phyloP scores from a whole-genome alignment of 2,329 filamentous ascomycete species.

The Fusarium sp. region DNA sequence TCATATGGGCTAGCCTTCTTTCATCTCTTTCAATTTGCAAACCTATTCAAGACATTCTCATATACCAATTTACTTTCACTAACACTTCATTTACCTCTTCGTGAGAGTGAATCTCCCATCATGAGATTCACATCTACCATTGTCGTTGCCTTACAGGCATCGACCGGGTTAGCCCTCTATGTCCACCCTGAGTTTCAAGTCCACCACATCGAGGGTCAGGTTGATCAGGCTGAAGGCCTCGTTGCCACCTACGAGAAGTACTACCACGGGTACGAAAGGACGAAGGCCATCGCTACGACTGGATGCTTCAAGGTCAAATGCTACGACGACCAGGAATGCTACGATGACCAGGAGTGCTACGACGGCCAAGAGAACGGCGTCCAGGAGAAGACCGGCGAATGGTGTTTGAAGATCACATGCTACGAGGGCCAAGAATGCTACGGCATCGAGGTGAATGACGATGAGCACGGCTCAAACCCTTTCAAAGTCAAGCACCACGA shows the following conservation, averaged over 20 bases:
- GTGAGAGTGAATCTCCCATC: conserved; percentile 2
- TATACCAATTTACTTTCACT: background rate
- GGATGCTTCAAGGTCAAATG: background rate
- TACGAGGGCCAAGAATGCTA: background rate
- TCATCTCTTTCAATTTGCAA: background rate
- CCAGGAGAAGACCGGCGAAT: too few relatives aligned
- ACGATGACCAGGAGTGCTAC: too few relatives aligned
- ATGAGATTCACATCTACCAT: conserved; percentile 20
- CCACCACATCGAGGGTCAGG: background rate
- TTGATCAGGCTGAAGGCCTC: background rate
- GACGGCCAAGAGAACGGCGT: too few relatives aligned
- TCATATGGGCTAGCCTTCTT: background rate
- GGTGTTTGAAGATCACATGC: background rate
- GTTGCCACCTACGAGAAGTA: background rate
- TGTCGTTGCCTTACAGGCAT: conserved; percentile 30
- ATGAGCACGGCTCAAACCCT: background rate
- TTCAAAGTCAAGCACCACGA: background rate
- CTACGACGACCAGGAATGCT: background rate
- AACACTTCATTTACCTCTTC: background rate
- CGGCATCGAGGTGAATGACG: background rate
- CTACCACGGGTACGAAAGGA: background rate
- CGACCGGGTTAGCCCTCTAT: conserved; percentile 4
- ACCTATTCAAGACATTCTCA: background rate
- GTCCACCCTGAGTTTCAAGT: background rate
- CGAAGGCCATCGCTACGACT: background rate